Conservation (phyloP, 306 rosid species). For the Trifolium dubium region DNA sequence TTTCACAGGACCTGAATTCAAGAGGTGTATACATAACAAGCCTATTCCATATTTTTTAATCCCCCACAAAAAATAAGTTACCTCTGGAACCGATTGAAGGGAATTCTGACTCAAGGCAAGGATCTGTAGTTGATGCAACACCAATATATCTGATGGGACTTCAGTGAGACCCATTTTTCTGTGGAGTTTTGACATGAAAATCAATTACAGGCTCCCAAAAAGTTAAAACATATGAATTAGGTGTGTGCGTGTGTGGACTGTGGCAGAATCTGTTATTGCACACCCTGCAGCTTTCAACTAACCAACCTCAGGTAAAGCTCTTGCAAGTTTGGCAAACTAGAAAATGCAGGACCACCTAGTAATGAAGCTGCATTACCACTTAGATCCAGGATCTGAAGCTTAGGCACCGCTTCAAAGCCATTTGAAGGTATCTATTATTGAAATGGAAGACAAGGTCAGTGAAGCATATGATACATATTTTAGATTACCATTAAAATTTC, state of each 20-base stretch:
- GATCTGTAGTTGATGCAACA: conserved; percentile 64
- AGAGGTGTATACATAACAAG: conserved; percentile 23
- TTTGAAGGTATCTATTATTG: conserved; percentile 73
- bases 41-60: conserved; percentile 25
- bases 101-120: conserved; percentile 92
- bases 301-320: conserved; percentile 91
- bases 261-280: conserved; percentile 19
- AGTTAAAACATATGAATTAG: conserved; percentile 9
- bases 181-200: conserved; percentile 46
- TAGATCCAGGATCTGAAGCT: conserved; percentile 80
- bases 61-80: conserved; percentile 38
- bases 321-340: conserved; percentile 69
- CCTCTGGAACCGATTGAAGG: conserved; percentile 79
- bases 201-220: conserved; percentile 36
- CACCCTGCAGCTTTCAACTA: conserved; percentile 39
- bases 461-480: conserved; percentile 28
- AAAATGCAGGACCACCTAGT: conserved; percentile 66
- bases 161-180: conserved; percentile 75
- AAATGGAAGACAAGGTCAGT: conserved; percentile 36
- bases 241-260: background rate
- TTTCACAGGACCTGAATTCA: conserved; percentile 30
- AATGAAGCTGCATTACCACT: conserved; percentile 73
- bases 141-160: conserved; percentile 72
- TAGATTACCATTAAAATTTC: conserved; percentile 6
- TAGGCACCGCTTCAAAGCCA: conserved; percentile 76